phyloP scores from a whole-genome alignment of 106 monocot genomes.

The Hemerocallis citrina region DNA sequence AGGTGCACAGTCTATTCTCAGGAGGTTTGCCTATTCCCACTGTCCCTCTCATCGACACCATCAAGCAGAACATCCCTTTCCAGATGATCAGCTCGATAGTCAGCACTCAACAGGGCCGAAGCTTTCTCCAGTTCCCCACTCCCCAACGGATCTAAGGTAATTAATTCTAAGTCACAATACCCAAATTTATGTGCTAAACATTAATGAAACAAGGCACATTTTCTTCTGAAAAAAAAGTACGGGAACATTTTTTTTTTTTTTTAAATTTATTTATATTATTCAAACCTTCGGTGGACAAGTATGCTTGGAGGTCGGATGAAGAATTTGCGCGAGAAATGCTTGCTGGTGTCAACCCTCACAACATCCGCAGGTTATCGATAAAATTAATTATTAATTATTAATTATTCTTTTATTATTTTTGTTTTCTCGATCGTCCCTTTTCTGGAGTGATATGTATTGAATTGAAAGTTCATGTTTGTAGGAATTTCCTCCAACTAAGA shows the following conservation, averaged over 20 bases:
- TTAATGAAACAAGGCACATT: too few relatives aligned
- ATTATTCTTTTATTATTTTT: too few relatives aligned
- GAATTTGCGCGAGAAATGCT: slow-evolving; percentile 61
- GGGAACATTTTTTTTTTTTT: neutral
- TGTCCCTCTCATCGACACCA: slow-evolving; percentile 4
- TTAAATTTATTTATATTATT: neutral
- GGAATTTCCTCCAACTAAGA: slow-evolving; percentile 69
- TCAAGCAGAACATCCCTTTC: slow-evolving; percentile 37
- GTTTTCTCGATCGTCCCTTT: too few relatives aligned
- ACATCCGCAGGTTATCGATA: slow-evolving; percentile 39
- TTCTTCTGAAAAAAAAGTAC: too few relatives aligned
- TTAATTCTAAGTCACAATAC: neutral
- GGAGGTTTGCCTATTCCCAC: slow-evolving; percentile 37
- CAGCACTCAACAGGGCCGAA: slow-evolving; percentile 27
- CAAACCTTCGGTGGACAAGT: slow-evolving; percentile 11
- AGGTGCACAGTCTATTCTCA: slow-evolving; percentile 45
- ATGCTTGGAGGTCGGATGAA: slow-evolving; percentile 54
- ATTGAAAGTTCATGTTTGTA: too few relatives aligned
- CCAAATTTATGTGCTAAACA: neutral
- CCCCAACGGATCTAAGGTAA: slow-evolving; percentile 59
- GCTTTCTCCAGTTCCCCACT: slow-evolving; percentile 32
- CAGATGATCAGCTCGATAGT: slow-evolving; percentile 42
- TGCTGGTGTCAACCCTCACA: slow-evolving; percentile 50
- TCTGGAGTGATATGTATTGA: too few relatives aligned
- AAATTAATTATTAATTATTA: neutral